Conservation (phyloP, 1,139 yeast species). For the Casaregolazyma lundiana region DNA sequence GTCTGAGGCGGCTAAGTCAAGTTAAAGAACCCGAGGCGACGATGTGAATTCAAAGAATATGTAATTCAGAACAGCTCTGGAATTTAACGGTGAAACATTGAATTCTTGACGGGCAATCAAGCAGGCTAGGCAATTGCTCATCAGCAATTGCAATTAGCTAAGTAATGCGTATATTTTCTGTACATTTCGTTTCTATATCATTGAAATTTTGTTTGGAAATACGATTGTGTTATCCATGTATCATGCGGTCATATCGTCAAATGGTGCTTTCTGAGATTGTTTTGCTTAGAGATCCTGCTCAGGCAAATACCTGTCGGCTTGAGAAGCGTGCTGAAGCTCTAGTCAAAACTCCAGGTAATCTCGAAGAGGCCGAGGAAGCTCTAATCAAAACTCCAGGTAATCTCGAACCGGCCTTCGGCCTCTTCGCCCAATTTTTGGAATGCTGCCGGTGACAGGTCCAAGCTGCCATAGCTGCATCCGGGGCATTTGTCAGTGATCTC, state of each 20-base stretch:
- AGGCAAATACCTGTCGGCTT: too few relatives aligned
- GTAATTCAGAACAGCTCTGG: too few relatives aligned
- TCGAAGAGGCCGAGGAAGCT: constrained; percentile 49
- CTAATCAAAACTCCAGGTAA: too few relatives aligned
- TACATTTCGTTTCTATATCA: constrained; percentile 1
- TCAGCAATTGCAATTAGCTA: too few relatives aligned
- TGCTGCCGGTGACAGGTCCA: constrained; percentile 54
- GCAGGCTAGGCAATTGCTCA: too few relatives aligned
- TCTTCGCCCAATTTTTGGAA: constrained; percentile 44
- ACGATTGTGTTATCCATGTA: not conserved
- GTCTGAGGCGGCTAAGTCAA: not conserved
- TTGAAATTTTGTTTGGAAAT: not conserved
- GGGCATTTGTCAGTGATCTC: constrained; percentile 53
- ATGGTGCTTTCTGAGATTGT: too few relatives aligned
- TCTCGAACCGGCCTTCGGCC: constrained; percentile 43
- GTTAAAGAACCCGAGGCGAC: too few relatives aligned
- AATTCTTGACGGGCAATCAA: too few relatives aligned
- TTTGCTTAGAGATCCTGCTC: not conserved
- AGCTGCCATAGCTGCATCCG: constrained; percentile 44
- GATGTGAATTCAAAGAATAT: too few relatives aligned
- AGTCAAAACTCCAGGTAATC: constrained; percentile 41
- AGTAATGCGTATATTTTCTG: constrained; percentile 1
- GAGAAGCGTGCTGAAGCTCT: not conserved
- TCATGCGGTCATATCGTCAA: not conserved
- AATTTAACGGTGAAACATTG: too few relatives aligned